phyloP scores from a whole-genome alignment of 139 green algal genomes.

The Spirogloea muscicola region DNA sequence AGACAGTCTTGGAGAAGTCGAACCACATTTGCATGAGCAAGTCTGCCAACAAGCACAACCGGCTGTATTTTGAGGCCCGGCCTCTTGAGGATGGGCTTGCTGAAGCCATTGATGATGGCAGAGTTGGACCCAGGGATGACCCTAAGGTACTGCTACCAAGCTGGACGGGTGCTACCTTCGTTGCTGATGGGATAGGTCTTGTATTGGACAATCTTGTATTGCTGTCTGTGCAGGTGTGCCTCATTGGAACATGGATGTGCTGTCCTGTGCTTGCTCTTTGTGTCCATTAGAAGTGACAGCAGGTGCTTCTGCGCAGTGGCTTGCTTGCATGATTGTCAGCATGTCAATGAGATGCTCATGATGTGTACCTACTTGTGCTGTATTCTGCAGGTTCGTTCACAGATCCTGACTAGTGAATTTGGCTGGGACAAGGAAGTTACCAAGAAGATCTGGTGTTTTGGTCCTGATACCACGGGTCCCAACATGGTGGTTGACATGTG shows the following conservation, averaged over 20 bases:
- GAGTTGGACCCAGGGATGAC: conserved; percentile 82
- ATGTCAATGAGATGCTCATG: too few species aligned
- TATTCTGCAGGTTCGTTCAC: too few species aligned
- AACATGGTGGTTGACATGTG: conserved; percentile 96
- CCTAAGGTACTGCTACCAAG: conserved; percentile 72
- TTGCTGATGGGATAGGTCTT: too few species aligned
- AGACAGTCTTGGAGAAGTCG: conserved; percentile 81
- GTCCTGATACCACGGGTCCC: conserved; percentile 94
- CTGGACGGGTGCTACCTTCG: too few species aligned
- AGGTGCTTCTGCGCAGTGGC: too few species aligned
- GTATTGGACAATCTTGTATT: too few species aligned
- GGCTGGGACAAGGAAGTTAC: conserved; percentile 99
- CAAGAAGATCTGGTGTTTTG: conserved; percentile 99
- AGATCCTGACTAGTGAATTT: conserved; percentile 88
- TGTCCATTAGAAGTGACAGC: too few species aligned
- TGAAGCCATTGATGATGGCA: conserved; percentile 96
- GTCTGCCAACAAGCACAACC: conserved; percentile 99
- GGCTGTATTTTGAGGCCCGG: conserved; percentile 89
- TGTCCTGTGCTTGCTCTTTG: too few species aligned
- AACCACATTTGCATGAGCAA: conserved; percentile 96
- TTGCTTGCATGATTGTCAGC: too few species aligned
- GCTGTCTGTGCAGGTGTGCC: too few species aligned
- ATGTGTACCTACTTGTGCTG: too few species aligned
- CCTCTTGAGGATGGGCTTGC: conserved; percentile 94
- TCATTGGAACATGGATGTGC: too few species aligned